phyloP scores from a whole-genome alignment of 441 rosid genomes.

The Dalechampia spathulata region DNA sequence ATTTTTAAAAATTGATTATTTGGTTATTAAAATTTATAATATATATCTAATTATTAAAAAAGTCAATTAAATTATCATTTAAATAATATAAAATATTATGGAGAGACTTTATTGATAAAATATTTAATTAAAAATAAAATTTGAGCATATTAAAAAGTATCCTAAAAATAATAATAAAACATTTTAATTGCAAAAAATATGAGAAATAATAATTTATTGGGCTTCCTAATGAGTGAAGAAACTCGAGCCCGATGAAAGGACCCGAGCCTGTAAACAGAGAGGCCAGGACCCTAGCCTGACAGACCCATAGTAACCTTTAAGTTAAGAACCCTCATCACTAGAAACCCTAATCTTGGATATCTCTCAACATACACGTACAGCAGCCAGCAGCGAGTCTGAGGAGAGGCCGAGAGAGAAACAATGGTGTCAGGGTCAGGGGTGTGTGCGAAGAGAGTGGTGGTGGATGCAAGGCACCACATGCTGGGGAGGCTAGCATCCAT shows the following conservation, averaged over 20 bases:
- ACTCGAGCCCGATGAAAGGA: background rate
- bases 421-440: conserved; percentile 93
- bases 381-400: background rate
- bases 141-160: too few species aligned
- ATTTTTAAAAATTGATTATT: too few species aligned
- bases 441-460: conserved; percentile 70
- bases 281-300: background rate
- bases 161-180: too few species aligned
- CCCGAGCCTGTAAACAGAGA: background rate
- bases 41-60: too few species aligned
- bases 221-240: too few species aligned
- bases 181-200: too few species aligned
- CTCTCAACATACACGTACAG: background rate
- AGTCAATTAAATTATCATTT: too few species aligned
- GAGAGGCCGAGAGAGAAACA: background rate
- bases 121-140: too few species aligned
- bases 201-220: too few species aligned
- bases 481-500: conserved; percentile 64
- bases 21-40: too few species aligned
- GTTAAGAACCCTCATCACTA: background rate
- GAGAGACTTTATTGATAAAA: too few species aligned
- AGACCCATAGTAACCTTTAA: conserved; percentile 3
- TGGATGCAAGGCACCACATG: conserved; percentile 89
- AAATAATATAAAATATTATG: too few species aligned
- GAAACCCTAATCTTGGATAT: conserved; percentile 13